Evolutionary conservation across 1,139 yeast species (phyloP), one percentile per base, ranked within the genome.

Genomic region (Lodderomyces oxycetoniae): DNA sequence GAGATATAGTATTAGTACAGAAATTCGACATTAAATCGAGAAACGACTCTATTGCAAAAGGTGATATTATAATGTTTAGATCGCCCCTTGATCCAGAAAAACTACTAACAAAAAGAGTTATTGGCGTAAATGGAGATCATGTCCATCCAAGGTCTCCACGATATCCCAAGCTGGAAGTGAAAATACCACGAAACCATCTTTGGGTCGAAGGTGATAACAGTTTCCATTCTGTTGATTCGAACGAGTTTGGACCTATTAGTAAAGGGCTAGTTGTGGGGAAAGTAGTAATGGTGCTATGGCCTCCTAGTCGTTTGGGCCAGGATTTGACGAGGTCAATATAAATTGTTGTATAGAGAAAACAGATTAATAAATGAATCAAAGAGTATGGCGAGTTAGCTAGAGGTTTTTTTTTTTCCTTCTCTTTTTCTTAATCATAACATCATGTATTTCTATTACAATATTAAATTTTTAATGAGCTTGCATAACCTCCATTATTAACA

Each of bases 201-300:
- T 89, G 96, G 96, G 88, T 88, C 0, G 96, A 89, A 55, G 97
- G 97, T 3, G 97, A 89, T 53, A 88, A 87, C 52, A 57, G 59
- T n/a, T 63, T 80, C 35, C 96, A 86, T 49, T 82, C 94, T 1
- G 61, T 87, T 3, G 96, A 88, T 57, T 79, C 91, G 32, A 87
- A 87, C 53, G 71, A 70, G 7, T 88, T 84, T 59, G 96, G 96
- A 0, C 94, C 96, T 0, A 72, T 88, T 1, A 80, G 94, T 25
- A 71, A 77, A 33, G 95, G 88, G 0, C 61, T 87, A 43, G 80
- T 86, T 16, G 52, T 83, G 12, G 96, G 95, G 2, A 81, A 76
- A 48, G 94, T 81, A 1, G 65, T 74, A 1, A 54, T 59, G 26
- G 66, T 86, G 2, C 52, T 86, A 30, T 84, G 84, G 79, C 96